phyloP scores from a whole-genome alignment of 2,329 filamentous ascomycete species.

The Onygena corvina region DNA sequence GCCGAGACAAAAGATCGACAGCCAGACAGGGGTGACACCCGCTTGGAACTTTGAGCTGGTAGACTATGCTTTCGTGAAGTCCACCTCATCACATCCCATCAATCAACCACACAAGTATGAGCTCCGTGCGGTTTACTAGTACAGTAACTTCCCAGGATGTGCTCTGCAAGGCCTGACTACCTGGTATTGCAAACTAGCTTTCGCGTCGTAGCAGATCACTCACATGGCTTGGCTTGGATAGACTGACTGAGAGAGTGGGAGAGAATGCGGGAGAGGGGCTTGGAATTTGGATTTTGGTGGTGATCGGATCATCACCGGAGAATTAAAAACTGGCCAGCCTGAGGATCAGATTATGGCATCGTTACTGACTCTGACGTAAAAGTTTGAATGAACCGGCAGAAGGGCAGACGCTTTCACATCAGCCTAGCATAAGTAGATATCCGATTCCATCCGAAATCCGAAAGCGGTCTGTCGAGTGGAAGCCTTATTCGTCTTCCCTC shows the following conservation, averaged over 20 bases:
- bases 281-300: background rate
- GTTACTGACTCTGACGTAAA: too few species aligned
- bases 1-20: slow-evolving; percentile 3
- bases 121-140: slow-evolving; percentile 2
- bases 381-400: too few species aligned
- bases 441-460: too few species aligned
- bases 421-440: too few species aligned
- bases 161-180: background rate
- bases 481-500: too few species aligned
- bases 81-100: slow-evolving; percentile 5
- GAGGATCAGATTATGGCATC: background rate
- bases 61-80: background rate
- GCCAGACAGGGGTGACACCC: slow-evolving; percentile 1
- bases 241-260: background rate
- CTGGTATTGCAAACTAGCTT: slow-evolving; percentile 5
- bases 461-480: too few species aligned
- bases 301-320: slow-evolving; percentile 4
- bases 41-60: background rate
- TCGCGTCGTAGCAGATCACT: slow-evolving; percentile 5
- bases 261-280: background rate
- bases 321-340: background rate
- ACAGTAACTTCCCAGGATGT: background rate
- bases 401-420: too few species aligned
- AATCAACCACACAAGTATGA: too few species aligned
- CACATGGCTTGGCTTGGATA: slow-evolving; percentile 5